phyloP scores from a whole-genome alignment of 192 early-diverging fungal genomes.

The Linderina pennispora region DNA sequence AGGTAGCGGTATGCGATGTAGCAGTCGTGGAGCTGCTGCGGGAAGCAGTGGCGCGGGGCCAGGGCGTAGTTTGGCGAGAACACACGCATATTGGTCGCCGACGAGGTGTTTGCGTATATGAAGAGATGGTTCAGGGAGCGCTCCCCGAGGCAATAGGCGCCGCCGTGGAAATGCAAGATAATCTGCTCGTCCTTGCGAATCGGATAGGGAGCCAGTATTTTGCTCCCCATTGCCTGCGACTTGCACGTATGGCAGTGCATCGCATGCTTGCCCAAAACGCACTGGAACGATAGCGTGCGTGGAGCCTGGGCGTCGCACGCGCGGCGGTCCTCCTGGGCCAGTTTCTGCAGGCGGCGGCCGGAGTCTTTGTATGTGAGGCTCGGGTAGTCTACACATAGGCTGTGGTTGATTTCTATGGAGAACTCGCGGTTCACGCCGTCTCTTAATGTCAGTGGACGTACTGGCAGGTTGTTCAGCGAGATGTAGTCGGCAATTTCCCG shows the following conservation, averaged over 20 bases:
- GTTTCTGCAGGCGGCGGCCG: constrained; percentile 8
- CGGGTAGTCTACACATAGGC: constrained; percentile 6
- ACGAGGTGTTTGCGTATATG: constrained; percentile 27
- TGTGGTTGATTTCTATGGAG: constrained; percentile 6
- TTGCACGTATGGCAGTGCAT: neutral
- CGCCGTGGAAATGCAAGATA: constrained; percentile 38
- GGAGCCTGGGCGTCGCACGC: constrained; percentile 1
- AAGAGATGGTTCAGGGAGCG: constrained; percentile 34
- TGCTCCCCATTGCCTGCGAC: neutral
- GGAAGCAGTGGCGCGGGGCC: constrained; percentile 27
- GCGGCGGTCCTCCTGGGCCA: constrained; percentile 11
- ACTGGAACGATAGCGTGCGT: constrained; percentile 30
- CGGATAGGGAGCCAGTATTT: constrained; percentile 8
- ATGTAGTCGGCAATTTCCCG: constrained; percentile 26
- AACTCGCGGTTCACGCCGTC: constrained; percentile 26
- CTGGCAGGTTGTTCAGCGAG: constrained; percentile 21
- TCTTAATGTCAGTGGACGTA: constrained; percentile 5
- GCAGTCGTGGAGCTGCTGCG: constrained; percentile 71
- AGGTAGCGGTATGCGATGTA: constrained; percentile 68
- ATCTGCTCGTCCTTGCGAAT: constrained; percentile 17
- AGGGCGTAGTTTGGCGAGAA: constrained; percentile 42
- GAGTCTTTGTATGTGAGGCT: constrained; percentile 15
- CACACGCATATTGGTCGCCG: constrained; percentile 21
- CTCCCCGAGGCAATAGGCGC: constrained; percentile 44
- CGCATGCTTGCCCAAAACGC: constrained; percentile 9